Percentiles rank a stretch among this genome's conserved stretches.
phyloP scores from a whole-genome alignment of 2,329 filamentous ascomycete species.

The Chalaropsis thielavioides region DNA sequence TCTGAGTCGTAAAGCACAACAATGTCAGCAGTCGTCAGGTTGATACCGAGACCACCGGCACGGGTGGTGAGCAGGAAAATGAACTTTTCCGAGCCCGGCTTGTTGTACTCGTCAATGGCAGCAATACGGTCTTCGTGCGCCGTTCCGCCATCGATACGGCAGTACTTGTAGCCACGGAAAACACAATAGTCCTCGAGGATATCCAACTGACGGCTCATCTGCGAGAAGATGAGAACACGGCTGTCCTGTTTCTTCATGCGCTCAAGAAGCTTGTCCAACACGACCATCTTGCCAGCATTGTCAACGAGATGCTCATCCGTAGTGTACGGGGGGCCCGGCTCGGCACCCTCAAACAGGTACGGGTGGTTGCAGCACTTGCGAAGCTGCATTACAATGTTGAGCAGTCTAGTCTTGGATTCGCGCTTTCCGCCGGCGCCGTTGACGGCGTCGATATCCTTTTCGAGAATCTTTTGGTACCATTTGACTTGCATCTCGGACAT shows the following conservation, averaged over 20 bases:
- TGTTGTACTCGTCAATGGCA: constrained; percentile 98
- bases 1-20: constrained; percentile 95
- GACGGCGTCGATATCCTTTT: constrained; percentile 97
- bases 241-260: constrained; percentile 77
- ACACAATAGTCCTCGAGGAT: constrained; percentile 98
- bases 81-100: constrained; percentile 87
- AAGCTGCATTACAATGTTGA: constrained; percentile 99
- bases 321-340: constrained; percentile 93
- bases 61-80: constrained; percentile 90
- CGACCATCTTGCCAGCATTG: constrained; percentile 94
- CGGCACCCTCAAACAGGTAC: constrained; percentile 92
- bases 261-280: constrained; percentile 79
- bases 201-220: constrained; percentile 94
- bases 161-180: constrained; percentile 89
- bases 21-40: constrained; percentile 86
- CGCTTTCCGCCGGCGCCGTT: constrained; percentile 93
- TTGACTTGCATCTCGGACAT: constrained; percentile 99
- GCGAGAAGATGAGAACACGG: constrained; percentile 95
- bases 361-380: constrained; percentile 98
- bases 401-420: constrained; percentile 88
- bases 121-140: constrained; percentile 95
- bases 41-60: constrained; percentile 92
- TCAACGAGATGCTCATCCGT: constrained; percentile 90
- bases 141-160: constrained; percentile 90
- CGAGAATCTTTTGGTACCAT: constrained; percentile 97